Conservation (phyloP, 176 grass and related monocot species). For the Ensete ventricosum region DNA sequence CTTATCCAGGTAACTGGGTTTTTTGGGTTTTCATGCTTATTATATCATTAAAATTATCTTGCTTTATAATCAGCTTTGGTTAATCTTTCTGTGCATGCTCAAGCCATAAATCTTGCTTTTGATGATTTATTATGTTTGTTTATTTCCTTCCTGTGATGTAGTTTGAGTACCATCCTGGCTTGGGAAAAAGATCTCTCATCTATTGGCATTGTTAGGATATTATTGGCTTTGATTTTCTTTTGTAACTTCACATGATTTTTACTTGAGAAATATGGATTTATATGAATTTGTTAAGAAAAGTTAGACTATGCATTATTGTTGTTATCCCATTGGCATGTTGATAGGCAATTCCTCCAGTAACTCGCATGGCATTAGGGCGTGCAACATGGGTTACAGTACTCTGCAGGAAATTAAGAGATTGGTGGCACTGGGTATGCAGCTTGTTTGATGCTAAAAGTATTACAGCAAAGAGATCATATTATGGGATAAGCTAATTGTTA, state of each 20-base stretch:
- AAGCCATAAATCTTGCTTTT: neutral
- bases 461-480: conserved; percentile 18
- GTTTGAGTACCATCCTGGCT: neutral
- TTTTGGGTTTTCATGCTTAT: neutral
- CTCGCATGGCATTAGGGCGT: conserved; percentile 62
- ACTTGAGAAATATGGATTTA: neutral
- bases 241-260: neutral
- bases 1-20: too few species aligned
- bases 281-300: neutral
- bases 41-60: neutral
- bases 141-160: neutral
- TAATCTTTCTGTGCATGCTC: neutral
- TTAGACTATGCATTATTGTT: neutral
- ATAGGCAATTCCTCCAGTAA: conserved; percentile 79
- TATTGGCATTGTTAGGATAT: too few species aligned
- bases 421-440: conserved; percentile 84
- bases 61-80: neutral
- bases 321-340: conserved; percentile 25
- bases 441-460: conserved; percentile 5
- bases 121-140: neutral
- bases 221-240: too few species aligned
- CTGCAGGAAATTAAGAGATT: conserved; percentile 89
- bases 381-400: conserved; percentile 78
- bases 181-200: too few species aligned
- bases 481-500: conserved; percentile 31